These are phyloP conservation scores for Astraeus odoratus DNA, from an alignment of 768 basidiomycete genomes.

Conservation along the genomic window DNA sequence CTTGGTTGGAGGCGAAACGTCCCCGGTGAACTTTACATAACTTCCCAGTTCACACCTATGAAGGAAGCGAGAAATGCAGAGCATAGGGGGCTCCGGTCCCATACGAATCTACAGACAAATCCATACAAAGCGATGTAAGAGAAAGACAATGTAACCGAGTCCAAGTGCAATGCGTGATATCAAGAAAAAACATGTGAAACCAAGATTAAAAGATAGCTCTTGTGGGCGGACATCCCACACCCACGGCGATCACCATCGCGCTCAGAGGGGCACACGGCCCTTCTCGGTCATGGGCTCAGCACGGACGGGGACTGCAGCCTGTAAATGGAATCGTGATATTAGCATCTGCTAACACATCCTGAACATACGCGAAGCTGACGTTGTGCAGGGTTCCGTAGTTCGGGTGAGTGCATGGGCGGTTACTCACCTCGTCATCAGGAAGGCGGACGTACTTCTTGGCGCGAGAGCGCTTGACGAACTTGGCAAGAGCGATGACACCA, in stretches of 20 bases:
- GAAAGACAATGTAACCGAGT: not conserved
- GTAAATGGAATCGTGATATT: not conserved
- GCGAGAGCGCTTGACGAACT: constrained; percentile 18
- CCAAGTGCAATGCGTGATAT: not conserved
- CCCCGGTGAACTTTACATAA: not conserved
- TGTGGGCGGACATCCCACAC: not conserved
- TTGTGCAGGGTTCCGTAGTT: constrained; percentile 1
- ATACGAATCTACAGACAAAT: not conserved
- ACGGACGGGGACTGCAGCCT: not conserved
- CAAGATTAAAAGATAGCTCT: too few relatives aligned
- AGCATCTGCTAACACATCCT: not conserved
- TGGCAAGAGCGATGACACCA: constrained; percentile 27
- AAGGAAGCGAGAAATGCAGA: not conserved
- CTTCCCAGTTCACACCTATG: not conserved
- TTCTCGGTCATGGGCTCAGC: constrained; percentile 1
- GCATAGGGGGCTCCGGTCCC: not conserved
- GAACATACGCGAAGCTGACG: not conserved
- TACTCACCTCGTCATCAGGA: constrained; percentile 31
- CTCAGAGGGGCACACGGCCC: not conserved
- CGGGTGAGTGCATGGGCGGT: not conserved
- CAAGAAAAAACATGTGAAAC: not conserved
- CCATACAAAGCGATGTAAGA: not conserved
- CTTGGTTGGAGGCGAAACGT: too few relatives aligned
- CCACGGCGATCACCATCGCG: not conserved
- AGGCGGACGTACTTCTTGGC: constrained; percentile 25